Base-by-base conservation (phyloP, 345 rosid genomes). In the Populus pruinosa region DNA sequence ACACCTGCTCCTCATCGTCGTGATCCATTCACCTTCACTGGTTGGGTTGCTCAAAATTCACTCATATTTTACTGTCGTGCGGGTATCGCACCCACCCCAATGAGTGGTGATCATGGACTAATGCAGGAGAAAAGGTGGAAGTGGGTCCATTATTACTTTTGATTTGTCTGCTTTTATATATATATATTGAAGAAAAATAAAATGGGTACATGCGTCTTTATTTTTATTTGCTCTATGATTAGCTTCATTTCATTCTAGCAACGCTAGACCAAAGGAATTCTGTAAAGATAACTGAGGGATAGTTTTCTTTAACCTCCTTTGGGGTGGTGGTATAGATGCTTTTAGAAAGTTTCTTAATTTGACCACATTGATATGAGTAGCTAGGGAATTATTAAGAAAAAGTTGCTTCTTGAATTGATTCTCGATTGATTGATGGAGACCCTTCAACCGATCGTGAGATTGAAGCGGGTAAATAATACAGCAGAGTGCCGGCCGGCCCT, bases 41-140 rank as follows among this genome's bases (percentile, higher is more conserved):
- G 50, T 44, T 13, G 17, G 49, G 50, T 79, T 79, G 83, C 87
- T 62, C 36, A 72, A 64, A 71, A 18, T 77, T 79, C 47, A 75
- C 80, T 82, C 81, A 14, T 79, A 69, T 77, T 63, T 56, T 25
- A 3, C 70, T 38, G 9, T 38, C 67, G 31, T 39, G 67, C 36
- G 18, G 14, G 38, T 62, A 67, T 64, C 12, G n/a, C 69, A 13
- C 29, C 77, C 70, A 39, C 63, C 25, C 33, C 50, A 44, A 44
- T 44, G 50, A 44, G 50, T 44, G 50, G 50, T 63, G 78, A 31
- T 59, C 75, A 65, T 38, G 21, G 74, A 61, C 43, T 36, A 44
- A 71, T 11, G 72, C 50, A 50, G 59, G 64, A 31, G 20, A 17
- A 31, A 17, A 63, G 8, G 41, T 67, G 12, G 18, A 63, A 16